Evolutionary conservation across 2,329 filamentous ascomycete genomes (phyloP), one percentile per base, ranked within the genome.

Genomic region (Malbranchea zuffiana): DNA sequence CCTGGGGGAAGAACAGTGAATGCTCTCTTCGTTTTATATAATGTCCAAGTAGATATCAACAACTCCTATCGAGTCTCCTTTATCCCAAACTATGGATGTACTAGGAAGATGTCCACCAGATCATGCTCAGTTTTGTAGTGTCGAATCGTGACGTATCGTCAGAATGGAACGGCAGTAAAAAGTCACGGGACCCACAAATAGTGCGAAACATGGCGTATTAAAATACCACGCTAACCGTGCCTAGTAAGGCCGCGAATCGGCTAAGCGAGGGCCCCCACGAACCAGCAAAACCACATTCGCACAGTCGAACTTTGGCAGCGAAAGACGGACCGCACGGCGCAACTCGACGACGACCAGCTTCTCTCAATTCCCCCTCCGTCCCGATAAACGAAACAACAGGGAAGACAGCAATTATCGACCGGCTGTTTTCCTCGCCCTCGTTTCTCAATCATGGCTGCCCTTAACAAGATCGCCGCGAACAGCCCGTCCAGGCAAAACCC

Each of bases 381-480:
- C 28, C 39, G 13, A 23, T 32, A 12, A 34, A 39, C 41, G 41
- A 43, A n/a, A n/a, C 41, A 30, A n/a, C 15, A 41, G 39, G 34
- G 41, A 41, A 46, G 40, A 37, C 36, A 40, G 40, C 36, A 46
- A 38, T 39, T 35, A 43, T 35, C 23, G 12, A 44, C 27, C 42
- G 31, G 32, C 37, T 34, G 35, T 28, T 34, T 37, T 32, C 32
- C 41, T 37, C 29, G 33, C 32, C 37, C 20, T 32, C 40, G 29
- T 40, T 10, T 32, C 30, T 67, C 66, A 68, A 75, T 58, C 60
- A 79, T 78, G 75, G 72, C 82, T 68, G 74, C 83, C 65, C 71
- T 90, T 65, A 94, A 94, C 82, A 96, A 96, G 85, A 96, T 96
- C 69, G 86, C 87, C 65, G 68, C 79, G 66, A 95, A 90, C 80